These are phyloP conservation scores for Ogataea thermomethanolica DNA, from an alignment of 805 yeast genomes.

Conservation along the genomic window DNA sequence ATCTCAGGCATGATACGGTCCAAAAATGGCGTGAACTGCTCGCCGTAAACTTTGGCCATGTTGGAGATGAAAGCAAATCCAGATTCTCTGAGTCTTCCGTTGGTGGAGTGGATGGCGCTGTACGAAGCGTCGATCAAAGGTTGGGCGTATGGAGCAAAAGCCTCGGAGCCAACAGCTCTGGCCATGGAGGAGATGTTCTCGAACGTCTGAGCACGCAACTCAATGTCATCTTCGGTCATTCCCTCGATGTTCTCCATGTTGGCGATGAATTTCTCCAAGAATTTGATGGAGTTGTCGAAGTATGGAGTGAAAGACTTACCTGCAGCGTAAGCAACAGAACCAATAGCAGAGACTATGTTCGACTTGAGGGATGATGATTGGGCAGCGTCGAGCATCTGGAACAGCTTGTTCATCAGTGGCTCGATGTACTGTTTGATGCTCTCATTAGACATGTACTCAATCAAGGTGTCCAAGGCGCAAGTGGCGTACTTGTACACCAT, in stretches of 20 bases:
- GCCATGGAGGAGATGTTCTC: conserved; percentile 95
- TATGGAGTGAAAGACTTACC: conserved; percentile 85
- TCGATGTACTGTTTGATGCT: conserved; percentile 77
- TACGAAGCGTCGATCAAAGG: conserved; percentile 88
- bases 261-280: conserved; percentile 76
- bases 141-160: conserved; percentile 80
- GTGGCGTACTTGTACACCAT: conserved; percentile 89
- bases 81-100: conserved; percentile 86
- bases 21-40: conserved; percentile 83
- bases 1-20: conserved; percentile 80
- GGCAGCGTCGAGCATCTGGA: conserved; percentile 76
- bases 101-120: conserved; percentile 68
- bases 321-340: conserved; percentile 94
- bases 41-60: conserved; percentile 92
- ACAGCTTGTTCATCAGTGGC: conserved; percentile 85
- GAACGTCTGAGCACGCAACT: conserved; percentile 85
- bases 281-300: conserved; percentile 76
- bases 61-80: conserved; percentile 91
- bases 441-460: conserved; percentile 87
- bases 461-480: conserved; percentile 82
- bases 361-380: conserved; percentile 70
- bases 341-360: conserved; percentile 90
- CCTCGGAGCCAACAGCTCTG: conserved; percentile 90
- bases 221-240: conserved; percentile 83
- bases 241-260: conserved; percentile 66